A percentile compares a stretch with the other conserved stretches of the same genome.
phyloP scores from a whole-genome alignment of 2,329 filamentous ascomycete species.

The Alternaria brassicicola region DNA sequence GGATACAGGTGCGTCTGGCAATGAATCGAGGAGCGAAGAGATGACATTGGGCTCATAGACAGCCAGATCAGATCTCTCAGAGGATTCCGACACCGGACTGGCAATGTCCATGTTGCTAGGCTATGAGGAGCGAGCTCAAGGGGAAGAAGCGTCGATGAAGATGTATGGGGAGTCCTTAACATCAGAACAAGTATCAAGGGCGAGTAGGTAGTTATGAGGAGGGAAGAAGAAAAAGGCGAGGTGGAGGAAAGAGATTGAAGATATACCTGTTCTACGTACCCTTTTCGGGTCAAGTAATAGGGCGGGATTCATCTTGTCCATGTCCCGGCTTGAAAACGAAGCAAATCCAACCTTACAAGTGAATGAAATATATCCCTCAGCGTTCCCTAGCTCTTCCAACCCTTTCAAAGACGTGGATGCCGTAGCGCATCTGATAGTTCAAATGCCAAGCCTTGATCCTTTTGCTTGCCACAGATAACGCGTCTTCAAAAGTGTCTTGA shows the following conservation, averaged over 20 bases:
- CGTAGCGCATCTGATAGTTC: slow-evolving; percentile 20
- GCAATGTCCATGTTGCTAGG: not conserved
- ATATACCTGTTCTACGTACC: slow-evolving; percentile 34
- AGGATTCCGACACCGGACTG: not conserved
- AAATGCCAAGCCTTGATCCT: slow-evolving; percentile 18
- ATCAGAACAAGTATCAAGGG: not conserved
- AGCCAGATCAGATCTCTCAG: not conserved
- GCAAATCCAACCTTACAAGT: slow-evolving; percentile 16
- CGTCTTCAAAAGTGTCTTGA: not conserved
- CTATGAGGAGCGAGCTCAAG: not conserved
- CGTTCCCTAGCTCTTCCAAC: not conserved
- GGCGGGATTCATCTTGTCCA: slow-evolving; percentile 32
- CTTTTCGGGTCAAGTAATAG: slow-evolving; percentile 35
- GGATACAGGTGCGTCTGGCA: slow-evolving; percentile 1
- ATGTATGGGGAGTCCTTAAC: not conserved
- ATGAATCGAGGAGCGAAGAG: not conserved
- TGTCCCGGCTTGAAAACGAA: slow-evolving; percentile 10
- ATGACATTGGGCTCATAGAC: not conserved
- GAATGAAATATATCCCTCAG: not conserved
- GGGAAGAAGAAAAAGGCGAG: not conserved
- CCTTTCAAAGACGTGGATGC: slow-evolving; percentile 3
- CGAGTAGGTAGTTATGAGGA: not conserved
- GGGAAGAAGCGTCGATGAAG: not conserved
- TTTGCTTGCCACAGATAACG: slow-evolving; percentile 14
- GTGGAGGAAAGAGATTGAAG: slow-evolving; percentile 4